Evolutionary conservation across 2,329 filamentous ascomycete species (phyloP), one percentile per base, ranked within the genome.

Genomic region (Fusarium nelsonii): DNA sequence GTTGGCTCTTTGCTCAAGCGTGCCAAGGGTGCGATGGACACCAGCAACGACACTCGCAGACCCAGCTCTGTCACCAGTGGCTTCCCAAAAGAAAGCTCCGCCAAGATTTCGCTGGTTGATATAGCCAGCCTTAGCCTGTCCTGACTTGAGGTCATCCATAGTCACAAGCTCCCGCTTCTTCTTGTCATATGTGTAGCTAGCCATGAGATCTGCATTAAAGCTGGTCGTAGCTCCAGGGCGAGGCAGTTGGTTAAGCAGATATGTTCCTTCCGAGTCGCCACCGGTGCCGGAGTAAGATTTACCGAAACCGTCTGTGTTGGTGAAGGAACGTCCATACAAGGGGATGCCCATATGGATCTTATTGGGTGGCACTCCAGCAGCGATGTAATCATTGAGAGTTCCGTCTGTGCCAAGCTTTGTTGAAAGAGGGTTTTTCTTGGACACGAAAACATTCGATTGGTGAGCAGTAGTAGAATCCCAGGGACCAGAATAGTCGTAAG

Each of bases 51-150:
- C 79, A 72, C 91, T 93, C 20, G 72, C 66, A 2, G 73, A 74
- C 33, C 82, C 85, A 1, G 65, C 71, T 68, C 78, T 81, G 73
- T 97, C 93, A 14, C 88, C 90, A 69, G 88, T 91, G 11, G 88
- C 90, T 78, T 97, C 92, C 93, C 93, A 97, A 86, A 91, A 97
- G 83, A 96, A 92, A 1, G 87, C 90, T 14, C 93, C 93, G 2
- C 91, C 92, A 2, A 97, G 84, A 0, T 85, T 82, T 54, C 83
- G 82, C 23, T 81, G 73, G 70, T 82, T 80, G 68, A 96, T 84
- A 74, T 90, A 96, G 10, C 81, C 76, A 1, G 86, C 86, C 81
- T 96, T 97, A 68, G 81, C 75, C 30, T 76, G 76, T 1, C 87
- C 87, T 66, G 90, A 88, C 33, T 80, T 77, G 0, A 87, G 82